phyloP scores from a whole-genome alignment of 2,329 filamentous ascomycete genomes.

The Sarocladium strictum region DNA sequence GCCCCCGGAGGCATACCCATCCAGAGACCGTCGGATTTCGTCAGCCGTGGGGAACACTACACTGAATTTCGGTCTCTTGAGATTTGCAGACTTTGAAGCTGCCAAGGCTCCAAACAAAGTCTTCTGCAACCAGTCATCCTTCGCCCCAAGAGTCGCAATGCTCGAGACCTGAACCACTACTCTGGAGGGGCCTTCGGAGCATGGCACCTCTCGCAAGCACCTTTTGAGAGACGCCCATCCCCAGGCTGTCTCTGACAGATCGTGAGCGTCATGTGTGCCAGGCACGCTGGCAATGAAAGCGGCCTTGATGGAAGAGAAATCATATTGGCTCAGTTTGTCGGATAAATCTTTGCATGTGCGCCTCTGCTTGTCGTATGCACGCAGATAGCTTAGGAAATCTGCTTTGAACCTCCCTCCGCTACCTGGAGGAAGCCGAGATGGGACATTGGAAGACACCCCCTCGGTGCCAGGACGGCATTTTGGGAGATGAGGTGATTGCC shows the following conservation, averaged over 20 bases:
- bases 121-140: constrained; percentile 64
- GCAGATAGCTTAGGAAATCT: constrained; percentile 68
- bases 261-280: constrained; percentile 50
- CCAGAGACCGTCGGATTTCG: constrained; percentile 69
- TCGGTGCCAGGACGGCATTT: constrained; percentile 18
- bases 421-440: constrained; percentile 31
- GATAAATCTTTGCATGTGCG: constrained; percentile 49
- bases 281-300: constrained; percentile 76
- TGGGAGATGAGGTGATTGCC: constrained; percentile 68
- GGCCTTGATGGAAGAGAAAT: constrained; percentile 65
- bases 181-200: constrained; percentile 33
- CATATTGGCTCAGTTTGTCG: constrained; percentile 51
- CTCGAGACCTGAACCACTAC: constrained; percentile 66
- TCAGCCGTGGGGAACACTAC: constrained; percentile 76
- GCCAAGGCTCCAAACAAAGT: constrained; percentile 51
- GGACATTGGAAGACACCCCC: neutral
- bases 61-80: constrained; percentile 48
- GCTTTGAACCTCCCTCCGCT: constrained; percentile 67
- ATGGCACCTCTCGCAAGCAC: constrained; percentile 49
- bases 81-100: constrained; percentile 20
- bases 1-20: constrained; percentile 70
- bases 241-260: constrained; percentile 54
- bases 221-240: constrained; percentile 68
- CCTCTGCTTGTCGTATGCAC: constrained; percentile 57
- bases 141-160: constrained; percentile 69